Evolutionary conservation across 495 filamentous ascomycete species (phyloP), one percentile per base, ranked within the genome.

Genomic region (Rhypophila decipiens): DNA sequence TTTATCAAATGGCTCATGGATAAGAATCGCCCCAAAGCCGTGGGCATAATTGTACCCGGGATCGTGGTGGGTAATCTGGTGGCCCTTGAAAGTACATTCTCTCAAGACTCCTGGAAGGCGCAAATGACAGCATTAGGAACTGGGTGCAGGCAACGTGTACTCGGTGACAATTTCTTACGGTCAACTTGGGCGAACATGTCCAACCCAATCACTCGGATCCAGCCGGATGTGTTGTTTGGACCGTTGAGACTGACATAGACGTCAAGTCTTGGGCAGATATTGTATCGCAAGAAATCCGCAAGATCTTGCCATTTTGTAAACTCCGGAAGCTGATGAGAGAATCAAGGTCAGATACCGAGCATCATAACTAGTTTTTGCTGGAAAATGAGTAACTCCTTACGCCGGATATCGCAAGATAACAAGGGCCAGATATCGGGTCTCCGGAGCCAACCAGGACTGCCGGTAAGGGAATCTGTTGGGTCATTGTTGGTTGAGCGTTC

Each of bases 141-240:
- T n/a, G n/a, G n/a, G n/a, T n/a, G n/a, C n/a, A n/a, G n/a, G n/a
- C n/a, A n/a, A n/a, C n/a, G n/a, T n/a, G n/a, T n/a, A n/a, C n/a
- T n/a, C n/a, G n/a, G n/a, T n/a, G 35, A 11, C 8, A 5, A 15
- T 11, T 37, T 11, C 10, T 22, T 42, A 49, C 50, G 39, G 10
- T 36, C 39, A 9, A 53, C 46, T 39, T 49, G 23, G 1, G 37
- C 33, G 15, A 43, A 53, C 3, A 34, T 23, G 2, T 22, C 39
- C 20, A 49, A 23, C 17, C 50, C 50, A 17, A 49, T 13, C 3
- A 53, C 50, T n/a, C 50, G 50, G 24, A 53, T 31, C 50, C 50
- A 53, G 1, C 50, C 50, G 12, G 31, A 22, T 11, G 49, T 40
- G 18, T 12, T 43, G 1, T 39, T 24, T 17, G 11, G 27, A 19